Evolutionary conservation across 1,284 basidiomycete genomes (phyloP).

Genomic region (Irpex rosettiformis): DNA sequence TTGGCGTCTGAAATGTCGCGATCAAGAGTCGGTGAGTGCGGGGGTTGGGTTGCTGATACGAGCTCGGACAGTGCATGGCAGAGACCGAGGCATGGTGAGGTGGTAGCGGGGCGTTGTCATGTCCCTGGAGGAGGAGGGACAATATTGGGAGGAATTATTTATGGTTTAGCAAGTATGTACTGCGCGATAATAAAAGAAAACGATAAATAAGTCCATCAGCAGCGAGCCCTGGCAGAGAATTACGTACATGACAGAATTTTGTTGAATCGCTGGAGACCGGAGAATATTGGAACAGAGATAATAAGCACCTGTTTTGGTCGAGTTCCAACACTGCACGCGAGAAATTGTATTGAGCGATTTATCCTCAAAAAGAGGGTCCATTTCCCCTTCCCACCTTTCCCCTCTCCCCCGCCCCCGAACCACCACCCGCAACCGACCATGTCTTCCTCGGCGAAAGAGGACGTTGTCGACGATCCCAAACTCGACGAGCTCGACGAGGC

Average conservation of each 20-base stretch:
- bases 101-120: too few species aligned
- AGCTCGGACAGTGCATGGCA: neutral
- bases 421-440: slow-evolving; percentile 30
- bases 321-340: slow-evolving; percentile 43
- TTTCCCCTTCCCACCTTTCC: slow-evolving; percentile 54
- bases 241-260: slow-evolving; percentile 44
- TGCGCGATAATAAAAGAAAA: neutral
- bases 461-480: slow-evolving; percentile 34
- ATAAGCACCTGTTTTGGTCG: slow-evolving; percentile 52
- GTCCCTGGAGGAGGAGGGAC: too few species aligned
- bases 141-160: neutral
- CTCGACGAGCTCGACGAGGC: slow-evolving; percentile 44
- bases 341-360: slow-evolving; percentile 68
- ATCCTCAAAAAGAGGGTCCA: slow-evolving; percentile 69
- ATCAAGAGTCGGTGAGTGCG: neutral
- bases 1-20: too few species aligned
- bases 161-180: neutral
- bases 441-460: slow-evolving; percentile 42
- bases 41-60: neutral
- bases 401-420: slow-evolving; percentile 36
- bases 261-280: slow-evolving; percentile 22
- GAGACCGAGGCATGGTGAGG: neutral
- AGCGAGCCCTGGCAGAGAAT: slow-evolving; percentile 26
- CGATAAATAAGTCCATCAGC: slow-evolving; percentile 10
- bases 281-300: slow-evolving; percentile 49